These are phyloP conservation scores for Coniochaeta sp. DNA, from an alignment of 2,329 filamentous ascomycete genomes.

Conservation along the genomic window DNA sequence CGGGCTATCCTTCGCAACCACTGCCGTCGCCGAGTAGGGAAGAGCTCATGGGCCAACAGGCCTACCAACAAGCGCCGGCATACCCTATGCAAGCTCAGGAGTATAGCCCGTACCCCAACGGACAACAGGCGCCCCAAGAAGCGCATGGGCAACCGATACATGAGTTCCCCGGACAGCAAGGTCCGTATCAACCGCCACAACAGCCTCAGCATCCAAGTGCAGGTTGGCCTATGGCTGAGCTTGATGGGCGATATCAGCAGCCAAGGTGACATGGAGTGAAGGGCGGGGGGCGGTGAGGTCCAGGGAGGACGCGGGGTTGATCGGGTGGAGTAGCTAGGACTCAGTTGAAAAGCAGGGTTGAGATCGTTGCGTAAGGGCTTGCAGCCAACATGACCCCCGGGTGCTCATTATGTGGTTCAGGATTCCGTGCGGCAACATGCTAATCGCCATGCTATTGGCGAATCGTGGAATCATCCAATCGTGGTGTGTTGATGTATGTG, in stretches of 20 bases:
- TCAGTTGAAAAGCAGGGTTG: no score
- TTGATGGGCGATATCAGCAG: background rate
- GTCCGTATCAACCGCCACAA: background rate
- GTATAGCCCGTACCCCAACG: background rate
- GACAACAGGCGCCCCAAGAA: background rate
- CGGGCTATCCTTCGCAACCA: background rate
- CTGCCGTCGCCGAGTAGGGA: background rate
- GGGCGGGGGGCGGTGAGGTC: no score
- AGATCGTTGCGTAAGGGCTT: no score
- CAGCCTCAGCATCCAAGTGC: background rate
- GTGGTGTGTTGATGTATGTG: no score
- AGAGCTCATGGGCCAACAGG: constrained; percentile 3
- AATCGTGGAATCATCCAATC: no score
- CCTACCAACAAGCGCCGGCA: background rate
- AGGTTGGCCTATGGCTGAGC: constrained; percentile 1
- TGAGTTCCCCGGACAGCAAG: background rate
- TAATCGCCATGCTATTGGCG: no score
- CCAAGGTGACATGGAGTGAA: background rate
- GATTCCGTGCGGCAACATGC: no score
- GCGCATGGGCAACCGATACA: background rate
- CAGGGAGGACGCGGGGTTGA: no score
- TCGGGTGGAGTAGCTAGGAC: no score
- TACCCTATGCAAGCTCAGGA: constrained; percentile 1
- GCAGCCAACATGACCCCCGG: no score
- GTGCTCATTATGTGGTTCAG: no score